Evolutionary conservation across 768 basidiomycete species (phyloP), one percentile per base, ranked within the genome.

Genomic region (Boletus coccyginus): DNA sequence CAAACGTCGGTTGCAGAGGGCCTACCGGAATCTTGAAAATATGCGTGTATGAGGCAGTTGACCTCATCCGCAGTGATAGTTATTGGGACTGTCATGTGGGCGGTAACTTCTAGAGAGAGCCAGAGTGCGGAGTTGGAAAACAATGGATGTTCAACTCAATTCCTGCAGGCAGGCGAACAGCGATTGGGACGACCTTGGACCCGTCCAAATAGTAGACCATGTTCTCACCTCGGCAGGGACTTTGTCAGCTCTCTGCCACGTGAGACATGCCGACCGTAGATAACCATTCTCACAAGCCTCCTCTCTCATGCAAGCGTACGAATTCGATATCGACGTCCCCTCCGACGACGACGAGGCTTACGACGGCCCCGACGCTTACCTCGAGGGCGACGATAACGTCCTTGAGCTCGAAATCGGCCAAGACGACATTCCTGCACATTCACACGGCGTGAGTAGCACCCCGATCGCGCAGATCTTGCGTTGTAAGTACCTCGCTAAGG

Each of bases 31-130:
- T 94, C 92, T 61, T 86, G 78, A 60, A 94, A 83, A 66, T 92
- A 94, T 2, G 92, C 81, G 70, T 93, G 85, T 46, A 94, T 86
- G 59, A 93, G 82, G 64, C 87, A 90, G 68, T 94, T 94, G 57
- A 94, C 78, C 68, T 93, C 89, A 61, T 92, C 90, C 38, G 90
- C 87, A 40, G 85, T 83, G 59, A 92, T 87, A 33, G 79, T 78
- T 46, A 88, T 79, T 48, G 80, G 78, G 52, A 78, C 72, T 42
- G 71, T 69, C 66, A 78, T 76, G 41, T 54, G 41, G 35, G 55
- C 56, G 33, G 56, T 35, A 17, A 39, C 29, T 21, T 29, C 16
- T 16, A 7, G 38, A 9, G 10, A 35, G 38, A 40, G 27, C 33
- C 12, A 48, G 27, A 36, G 39, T 55, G 68, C 68, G 68, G 68